phyloP scores from a whole-genome alignment of 768 basidiomycete species.

The Pleurotus tuber-regium region DNA sequence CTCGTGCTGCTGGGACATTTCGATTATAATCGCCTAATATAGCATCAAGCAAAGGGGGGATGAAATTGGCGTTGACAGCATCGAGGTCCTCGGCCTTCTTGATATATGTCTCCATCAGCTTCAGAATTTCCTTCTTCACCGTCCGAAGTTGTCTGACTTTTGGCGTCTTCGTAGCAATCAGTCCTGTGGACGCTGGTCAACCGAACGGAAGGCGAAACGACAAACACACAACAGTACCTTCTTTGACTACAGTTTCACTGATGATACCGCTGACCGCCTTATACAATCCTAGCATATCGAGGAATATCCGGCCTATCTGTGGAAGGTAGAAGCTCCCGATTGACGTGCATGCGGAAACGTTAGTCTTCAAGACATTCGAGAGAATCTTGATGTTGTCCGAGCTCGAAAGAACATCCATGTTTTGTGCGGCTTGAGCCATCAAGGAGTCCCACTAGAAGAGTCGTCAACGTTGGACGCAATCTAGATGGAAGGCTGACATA shows the following conservation, averaged over 20 bases:
- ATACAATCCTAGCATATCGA: slow-evolving; percentile 98
- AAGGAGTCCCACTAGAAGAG: slow-evolving; percentile 85
- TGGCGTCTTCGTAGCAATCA: slow-evolving; percentile 93
- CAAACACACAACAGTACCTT: slow-evolving; percentile 48
- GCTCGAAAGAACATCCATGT: slow-evolving; percentile 87
- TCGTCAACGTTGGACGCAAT: slow-evolving; percentile 5
- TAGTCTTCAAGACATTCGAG: slow-evolving; percentile 96
- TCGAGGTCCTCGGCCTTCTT: slow-evolving; percentile 97
- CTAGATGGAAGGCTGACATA: slow-evolving; percentile 34
- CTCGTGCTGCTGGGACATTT: slow-evolving; percentile 90
- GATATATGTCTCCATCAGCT: slow-evolving; percentile 97
- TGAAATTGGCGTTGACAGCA: slow-evolving; percentile 85
- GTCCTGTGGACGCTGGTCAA: slow-evolving; percentile 43
- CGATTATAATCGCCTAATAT: slow-evolving; percentile 97
- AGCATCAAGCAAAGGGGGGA: slow-evolving; percentile 93
- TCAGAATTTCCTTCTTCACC: slow-evolving; percentile 97
- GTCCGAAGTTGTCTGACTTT: slow-evolving; percentile 93
- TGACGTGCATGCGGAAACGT: slow-evolving; percentile 95
- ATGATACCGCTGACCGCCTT: slow-evolving; percentile 97
- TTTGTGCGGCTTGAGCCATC: slow-evolving; percentile 93
- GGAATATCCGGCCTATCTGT: slow-evolving; percentile 93
- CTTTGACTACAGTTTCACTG: slow-evolving; percentile 84
- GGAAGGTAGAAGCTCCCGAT: slow-evolving; percentile 97
- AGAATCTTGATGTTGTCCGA: slow-evolving; percentile 96
- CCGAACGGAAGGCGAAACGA: slow-evolving; percentile 1